Percentiles rank a stretch among this genome's conserved stretches.
Evolutionary conservation across 2,329 filamentous ascomycete genomes (phyloP).

Genomic region (Thielaviopsis populi): DNA sequence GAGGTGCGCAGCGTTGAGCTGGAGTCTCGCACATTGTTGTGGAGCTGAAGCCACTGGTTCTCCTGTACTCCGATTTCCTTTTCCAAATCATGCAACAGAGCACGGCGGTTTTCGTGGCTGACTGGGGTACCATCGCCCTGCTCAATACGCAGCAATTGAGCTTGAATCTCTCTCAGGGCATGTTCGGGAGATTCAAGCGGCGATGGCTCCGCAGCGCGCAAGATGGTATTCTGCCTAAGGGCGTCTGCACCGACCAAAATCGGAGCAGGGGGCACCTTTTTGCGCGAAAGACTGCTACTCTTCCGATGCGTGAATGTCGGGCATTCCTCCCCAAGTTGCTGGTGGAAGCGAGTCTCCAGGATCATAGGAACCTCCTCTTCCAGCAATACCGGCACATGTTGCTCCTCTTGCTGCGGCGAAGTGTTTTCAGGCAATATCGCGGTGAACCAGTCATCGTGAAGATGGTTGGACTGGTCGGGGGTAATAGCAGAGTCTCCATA

Average conservation of each 20-base stretch:
- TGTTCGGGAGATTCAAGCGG: slow-evolving; percentile 38
- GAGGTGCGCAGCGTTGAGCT: slow-evolving; percentile 31
- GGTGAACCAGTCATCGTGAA: slow-evolving; percentile 25
- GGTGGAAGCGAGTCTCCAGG: slow-evolving; percentile 32
- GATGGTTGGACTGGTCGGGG: slow-evolving; percentile 30
- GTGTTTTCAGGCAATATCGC: background rate
- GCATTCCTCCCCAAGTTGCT: slow-evolving; percentile 42
- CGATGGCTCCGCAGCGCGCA: slow-evolving; percentile 35
- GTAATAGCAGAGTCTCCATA: slow-evolving; percentile 39
- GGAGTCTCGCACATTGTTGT: slow-evolving; percentile 38
- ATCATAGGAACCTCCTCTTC: slow-evolving; percentile 22
- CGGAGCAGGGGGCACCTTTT: slow-evolving; percentile 41
- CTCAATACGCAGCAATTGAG: slow-evolving; percentile 37
- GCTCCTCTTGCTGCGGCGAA: background rate
- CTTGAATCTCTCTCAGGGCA: slow-evolving; percentile 35
- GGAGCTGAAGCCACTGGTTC: slow-evolving; percentile 43
- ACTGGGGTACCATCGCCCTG: background rate
- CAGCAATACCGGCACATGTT: slow-evolving; percentile 26
- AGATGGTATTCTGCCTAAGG: slow-evolving; percentile 28
- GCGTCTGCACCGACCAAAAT: slow-evolving; percentile 33
- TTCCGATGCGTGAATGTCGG: slow-evolving; percentile 43
- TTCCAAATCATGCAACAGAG: slow-evolving; percentile 44
- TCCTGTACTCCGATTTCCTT: slow-evolving; percentile 47
- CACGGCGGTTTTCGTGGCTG: slow-evolving; percentile 17
- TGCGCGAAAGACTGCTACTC: slow-evolving; percentile 31